A percentile compares a stretch with the other conserved stretches of the same genome.
phyloP scores from a whole-genome alignment of 2,329 filamentous ascomycete species.

The Gaeumannomyces tritici region DNA sequence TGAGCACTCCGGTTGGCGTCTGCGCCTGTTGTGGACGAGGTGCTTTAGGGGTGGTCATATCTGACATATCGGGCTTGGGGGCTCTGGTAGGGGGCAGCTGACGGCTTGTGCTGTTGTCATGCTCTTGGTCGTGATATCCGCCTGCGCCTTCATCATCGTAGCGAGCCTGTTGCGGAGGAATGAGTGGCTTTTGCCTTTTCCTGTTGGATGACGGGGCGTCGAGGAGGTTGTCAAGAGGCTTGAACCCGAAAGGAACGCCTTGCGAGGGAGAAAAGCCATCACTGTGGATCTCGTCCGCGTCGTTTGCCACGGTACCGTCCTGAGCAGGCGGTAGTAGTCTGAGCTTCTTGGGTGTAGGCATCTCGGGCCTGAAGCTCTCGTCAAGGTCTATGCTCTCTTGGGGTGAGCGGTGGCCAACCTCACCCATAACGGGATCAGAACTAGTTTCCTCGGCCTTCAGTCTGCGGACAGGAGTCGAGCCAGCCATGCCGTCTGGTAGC shows the following conservation, averaged over 20 bases:
- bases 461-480: slow-evolving; percentile 14
- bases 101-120: background rate
- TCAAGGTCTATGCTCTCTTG: slow-evolving; percentile 55
- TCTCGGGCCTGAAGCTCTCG: slow-evolving; percentile 23
- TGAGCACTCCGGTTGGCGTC: no score
- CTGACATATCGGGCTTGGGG: background rate
- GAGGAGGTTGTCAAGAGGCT: slow-evolving; percentile 1
- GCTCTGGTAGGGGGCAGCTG: background rate
- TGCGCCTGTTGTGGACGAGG: no score
- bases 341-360: slow-evolving; percentile 33
- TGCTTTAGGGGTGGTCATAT: background rate
- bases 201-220: background rate
- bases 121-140: background rate
- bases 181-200: background rate
- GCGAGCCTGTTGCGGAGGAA: no score
- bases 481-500: slow-evolving; percentile 13
- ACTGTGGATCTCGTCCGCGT: background rate
- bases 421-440: slow-evolving; percentile 19
- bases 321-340: slow-evolving; percentile 5
- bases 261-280: background rate
- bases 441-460: slow-evolving; percentile 32
- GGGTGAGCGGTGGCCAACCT: slow-evolving; percentile 21
- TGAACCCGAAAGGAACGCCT: background rate
- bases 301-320: background rate
- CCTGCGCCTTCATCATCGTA: background rate